A percentile compares a stretch with the other conserved stretches of the same genome.
Evolutionary conservation across 805 yeast genomes (phyloP).

Genomic region (Candida parachauliodes): DNA sequence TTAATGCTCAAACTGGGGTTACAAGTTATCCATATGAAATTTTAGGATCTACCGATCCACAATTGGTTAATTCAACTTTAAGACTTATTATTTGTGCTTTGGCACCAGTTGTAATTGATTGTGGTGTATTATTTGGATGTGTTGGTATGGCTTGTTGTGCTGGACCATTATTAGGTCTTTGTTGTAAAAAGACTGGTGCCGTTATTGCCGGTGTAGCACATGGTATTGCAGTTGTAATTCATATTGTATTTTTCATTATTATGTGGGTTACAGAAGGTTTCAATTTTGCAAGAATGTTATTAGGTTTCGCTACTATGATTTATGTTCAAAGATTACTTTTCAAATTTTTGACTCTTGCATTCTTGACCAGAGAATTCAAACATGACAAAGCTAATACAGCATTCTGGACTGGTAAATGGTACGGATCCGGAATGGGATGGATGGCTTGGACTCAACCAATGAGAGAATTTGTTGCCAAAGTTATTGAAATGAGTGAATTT

Average conservation of each 20-base stretch:
- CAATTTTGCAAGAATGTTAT: slow-evolving; percentile 78
- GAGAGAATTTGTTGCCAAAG: slow-evolving; percentile 93
- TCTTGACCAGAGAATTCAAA: slow-evolving; percentile 93
- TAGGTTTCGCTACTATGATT: slow-evolving; percentile 81
- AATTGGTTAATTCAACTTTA: slow-evolving; percentile 61
- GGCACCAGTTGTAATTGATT: slow-evolving; percentile 87
- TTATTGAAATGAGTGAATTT: slow-evolving; percentile 90
- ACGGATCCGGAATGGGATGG: slow-evolving; percentile 88
- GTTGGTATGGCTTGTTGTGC: slow-evolving; percentile 91
- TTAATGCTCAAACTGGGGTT: slow-evolving; percentile 86
- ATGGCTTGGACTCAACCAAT: slow-evolving; percentile 93
- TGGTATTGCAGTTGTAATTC: slow-evolving; percentile 87
- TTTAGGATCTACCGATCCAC: slow-evolving; percentile 29
- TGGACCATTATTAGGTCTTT: slow-evolving; percentile 90
- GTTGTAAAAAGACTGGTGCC: slow-evolving; percentile 96
- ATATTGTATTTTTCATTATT: slow-evolving; percentile 83
- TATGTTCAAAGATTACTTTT: slow-evolving; percentile 85
- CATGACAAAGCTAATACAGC: slow-evolving; percentile 94
- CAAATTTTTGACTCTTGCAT: slow-evolving; percentile 72
- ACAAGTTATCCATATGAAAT: slow-evolving; percentile 32
- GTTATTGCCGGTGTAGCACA: slow-evolving; percentile 95
- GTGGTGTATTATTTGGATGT: slow-evolving; percentile 78
- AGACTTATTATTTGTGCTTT: slow-evolving; percentile 77
- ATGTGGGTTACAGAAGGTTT: slow-evolving; percentile 98
- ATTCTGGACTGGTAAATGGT: slow-evolving; percentile 99